A percentile compares a stretch with the other conserved stretches of the same genome.
Conservation (phyloP, 768 basidiomycete genomes). For the Trametes gibbosa region DNA sequence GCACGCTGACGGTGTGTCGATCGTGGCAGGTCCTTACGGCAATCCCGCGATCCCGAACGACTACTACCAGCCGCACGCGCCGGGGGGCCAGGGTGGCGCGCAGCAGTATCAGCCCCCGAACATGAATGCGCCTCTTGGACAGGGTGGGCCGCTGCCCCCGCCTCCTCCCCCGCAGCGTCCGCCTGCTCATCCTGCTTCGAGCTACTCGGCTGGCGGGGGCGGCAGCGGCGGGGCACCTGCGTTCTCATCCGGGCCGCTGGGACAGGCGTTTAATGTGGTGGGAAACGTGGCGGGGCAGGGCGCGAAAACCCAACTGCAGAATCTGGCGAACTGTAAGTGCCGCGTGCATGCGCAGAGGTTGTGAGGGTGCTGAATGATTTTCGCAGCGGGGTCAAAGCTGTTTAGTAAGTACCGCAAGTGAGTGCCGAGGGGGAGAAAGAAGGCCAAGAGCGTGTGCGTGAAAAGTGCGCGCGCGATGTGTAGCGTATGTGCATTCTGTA, state of each 20-base stretch:
- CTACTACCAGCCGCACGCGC: constrained; percentile 4
- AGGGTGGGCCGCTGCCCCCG: neutral
- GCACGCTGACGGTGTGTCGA: constrained; percentile 16
- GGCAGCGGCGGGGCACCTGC: constrained; percentile 11
- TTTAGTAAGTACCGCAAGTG: constrained; percentile 38
- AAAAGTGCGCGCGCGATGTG: neutral
- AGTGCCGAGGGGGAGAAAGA: neutral
- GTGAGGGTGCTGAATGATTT: neutral
- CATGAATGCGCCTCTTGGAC: neutral
- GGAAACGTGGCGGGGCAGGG: constrained; percentile 56
- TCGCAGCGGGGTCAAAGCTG: constrained; percentile 42
- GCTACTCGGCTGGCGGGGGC: neutral
- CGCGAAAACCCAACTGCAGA: constrained; percentile 36
- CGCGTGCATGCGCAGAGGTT: neutral
- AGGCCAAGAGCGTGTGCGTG: neutral
- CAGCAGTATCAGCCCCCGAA: neutral
- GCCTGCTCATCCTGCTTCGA: constrained; percentile 9
- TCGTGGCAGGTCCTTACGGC: constrained; percentile 24
- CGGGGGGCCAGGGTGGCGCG: neutral
- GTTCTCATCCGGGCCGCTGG: constrained; percentile 31
- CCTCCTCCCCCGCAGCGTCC: constrained; percentile 27
- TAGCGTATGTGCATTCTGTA: neutral
- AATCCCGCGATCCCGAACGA: constrained; percentile 24
- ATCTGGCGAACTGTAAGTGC: constrained; percentile 51
- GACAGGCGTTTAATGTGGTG: constrained; percentile 47